Evolutionary conservation across 768 basidiomycete genomes (phyloP).

Genomic region (Tricholomella constricta): DNA sequence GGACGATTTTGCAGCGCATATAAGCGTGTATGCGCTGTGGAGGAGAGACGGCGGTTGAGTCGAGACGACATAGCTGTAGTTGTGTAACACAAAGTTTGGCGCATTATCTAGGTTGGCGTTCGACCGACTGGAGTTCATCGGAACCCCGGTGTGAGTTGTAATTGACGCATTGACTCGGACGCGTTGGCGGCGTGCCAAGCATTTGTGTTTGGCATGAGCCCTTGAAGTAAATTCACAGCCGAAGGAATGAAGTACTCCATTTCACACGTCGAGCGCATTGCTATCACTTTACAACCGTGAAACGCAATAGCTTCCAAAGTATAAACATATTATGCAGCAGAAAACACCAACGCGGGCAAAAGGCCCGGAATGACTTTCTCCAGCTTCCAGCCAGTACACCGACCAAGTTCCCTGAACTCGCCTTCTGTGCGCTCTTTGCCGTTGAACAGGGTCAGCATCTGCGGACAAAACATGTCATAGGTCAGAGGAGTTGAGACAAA

Average conservation of each 20-base stretch:
- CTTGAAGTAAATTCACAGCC: too few species aligned
- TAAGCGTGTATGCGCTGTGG: background rate
- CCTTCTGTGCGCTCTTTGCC: conserved; percentile 31
- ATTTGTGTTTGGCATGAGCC: too few species aligned
- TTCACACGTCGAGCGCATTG: too few species aligned
- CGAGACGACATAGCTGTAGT: background rate
- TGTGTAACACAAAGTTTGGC: conserved; percentile 9
- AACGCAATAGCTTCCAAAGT: too few species aligned
- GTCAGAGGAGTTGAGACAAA: too few species aligned
- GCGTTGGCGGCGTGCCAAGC: too few species aligned
- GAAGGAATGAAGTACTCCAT: too few species aligned
- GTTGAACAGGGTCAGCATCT: conserved; percentile 32
- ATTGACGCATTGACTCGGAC: background rate
- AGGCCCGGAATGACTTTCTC: conserved; percentile 7
- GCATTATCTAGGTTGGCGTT: background rate
- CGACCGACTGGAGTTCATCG: background rate
- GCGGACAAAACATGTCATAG: background rate
- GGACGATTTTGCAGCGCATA: conserved; percentile 3
- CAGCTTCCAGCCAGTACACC: conserved; percentile 29
- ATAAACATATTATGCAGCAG: conserved; percentile 11
- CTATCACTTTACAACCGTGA: too few species aligned
- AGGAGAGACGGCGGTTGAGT: background rate
- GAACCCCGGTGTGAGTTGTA: background rate
- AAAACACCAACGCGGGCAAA: conserved; percentile 8
- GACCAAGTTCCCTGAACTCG: conserved; percentile 22